Evolutionary conservation across 2,329 filamentous ascomycete species (phyloP).

Genomic region (Westerdykella sp.): DNA sequence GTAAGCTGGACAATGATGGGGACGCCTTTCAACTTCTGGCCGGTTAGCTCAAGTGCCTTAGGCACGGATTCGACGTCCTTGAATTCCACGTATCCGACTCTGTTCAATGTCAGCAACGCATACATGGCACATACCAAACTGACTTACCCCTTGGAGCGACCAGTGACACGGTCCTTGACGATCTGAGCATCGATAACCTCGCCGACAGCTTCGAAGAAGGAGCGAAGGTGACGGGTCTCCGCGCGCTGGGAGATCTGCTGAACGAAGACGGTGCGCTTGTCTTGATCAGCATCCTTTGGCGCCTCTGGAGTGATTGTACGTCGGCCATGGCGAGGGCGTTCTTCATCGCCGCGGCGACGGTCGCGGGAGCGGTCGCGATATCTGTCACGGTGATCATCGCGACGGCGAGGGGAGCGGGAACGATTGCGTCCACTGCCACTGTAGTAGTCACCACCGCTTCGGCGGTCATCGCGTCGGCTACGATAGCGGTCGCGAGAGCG

Average conservation of each 20-base stretch:
- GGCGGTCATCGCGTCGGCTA: slow-evolving; percentile 10
- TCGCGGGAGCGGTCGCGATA: slow-evolving; percentile 50
- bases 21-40: slow-evolving; percentile 96
- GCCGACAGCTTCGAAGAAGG: slow-evolving; percentile 93
- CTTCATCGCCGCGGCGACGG: slow-evolving; percentile 3
- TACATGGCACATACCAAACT: background rate
- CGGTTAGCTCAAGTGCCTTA: slow-evolving; percentile 93
- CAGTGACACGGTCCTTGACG: slow-evolving; percentile 94
- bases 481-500: slow-evolving; percentile 24
- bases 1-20: slow-evolving; percentile 97
- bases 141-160: slow-evolving; percentile 90
- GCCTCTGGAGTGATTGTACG: slow-evolving; percentile 58
- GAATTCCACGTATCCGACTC: slow-evolving; percentile 99
- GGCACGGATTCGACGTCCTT: slow-evolving; percentile 90
- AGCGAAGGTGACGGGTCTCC: slow-evolving; percentile 83
- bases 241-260: slow-evolving; percentile 95
- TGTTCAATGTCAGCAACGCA: slow-evolving; percentile 44
- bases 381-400: slow-evolving; percentile 43
- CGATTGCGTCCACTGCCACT: slow-evolving; percentile 28
- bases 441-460: slow-evolving; percentile 37
- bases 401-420: slow-evolving; percentile 36
- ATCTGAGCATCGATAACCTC: slow-evolving; percentile 97
- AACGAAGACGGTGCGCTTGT: slow-evolving; percentile 94
- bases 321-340: slow-evolving; percentile 41
- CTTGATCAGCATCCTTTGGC: slow-evolving; percentile 89